Conservation (phyloP, 306 rosid species). For the Bauhinia variegata region DNA sequence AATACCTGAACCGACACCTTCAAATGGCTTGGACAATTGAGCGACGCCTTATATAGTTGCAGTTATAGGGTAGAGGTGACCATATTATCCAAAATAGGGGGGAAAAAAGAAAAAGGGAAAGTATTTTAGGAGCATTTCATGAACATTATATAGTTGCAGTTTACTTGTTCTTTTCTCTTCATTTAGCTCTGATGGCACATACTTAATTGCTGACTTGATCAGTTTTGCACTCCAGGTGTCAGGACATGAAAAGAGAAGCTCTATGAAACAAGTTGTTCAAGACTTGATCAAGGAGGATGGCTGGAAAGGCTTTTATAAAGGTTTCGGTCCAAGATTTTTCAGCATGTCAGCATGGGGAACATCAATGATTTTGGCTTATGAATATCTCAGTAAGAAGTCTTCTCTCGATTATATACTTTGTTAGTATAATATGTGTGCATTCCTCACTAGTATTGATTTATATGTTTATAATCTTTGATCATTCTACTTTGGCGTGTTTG, state of each 20-base stretch:
- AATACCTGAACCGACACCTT: no score
- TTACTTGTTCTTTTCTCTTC: constrained; percentile 7
- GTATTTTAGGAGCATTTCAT: neutral
- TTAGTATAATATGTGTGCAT: constrained; percentile 10
- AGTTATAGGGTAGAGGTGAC: constrained; percentile 13
- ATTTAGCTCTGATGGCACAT: constrained; percentile 16
- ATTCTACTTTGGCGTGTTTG: constrained; percentile 22
- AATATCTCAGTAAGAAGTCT: constrained; percentile 75
- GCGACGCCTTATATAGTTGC: no score
- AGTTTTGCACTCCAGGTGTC: constrained; percentile 58
- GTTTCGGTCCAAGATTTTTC: constrained; percentile 91
- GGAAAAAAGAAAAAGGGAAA: constrained; percentile 2
- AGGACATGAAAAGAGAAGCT: constrained; percentile 64
- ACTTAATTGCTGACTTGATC: constrained; percentile 29
- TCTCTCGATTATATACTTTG: constrained; percentile 12
- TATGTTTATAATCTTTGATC: constrained; percentile 10
- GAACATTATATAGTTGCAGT: constrained; percentile 7
- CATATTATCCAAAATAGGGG: constrained; percentile 1
- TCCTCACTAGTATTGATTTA: neutral
- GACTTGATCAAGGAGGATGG: constrained; percentile 79
- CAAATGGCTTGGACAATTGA: no score
- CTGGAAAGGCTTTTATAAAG: constrained; percentile 90
- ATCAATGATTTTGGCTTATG: constrained; percentile 88
- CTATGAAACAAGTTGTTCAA: constrained; percentile 76
- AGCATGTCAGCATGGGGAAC: constrained; percentile 98